Percentiles rank a stretch among this genome's conserved stretches.
Conservation (phyloP, 2,329 filamentous ascomycete genomes). For the Fusarium clavum region DNA sequence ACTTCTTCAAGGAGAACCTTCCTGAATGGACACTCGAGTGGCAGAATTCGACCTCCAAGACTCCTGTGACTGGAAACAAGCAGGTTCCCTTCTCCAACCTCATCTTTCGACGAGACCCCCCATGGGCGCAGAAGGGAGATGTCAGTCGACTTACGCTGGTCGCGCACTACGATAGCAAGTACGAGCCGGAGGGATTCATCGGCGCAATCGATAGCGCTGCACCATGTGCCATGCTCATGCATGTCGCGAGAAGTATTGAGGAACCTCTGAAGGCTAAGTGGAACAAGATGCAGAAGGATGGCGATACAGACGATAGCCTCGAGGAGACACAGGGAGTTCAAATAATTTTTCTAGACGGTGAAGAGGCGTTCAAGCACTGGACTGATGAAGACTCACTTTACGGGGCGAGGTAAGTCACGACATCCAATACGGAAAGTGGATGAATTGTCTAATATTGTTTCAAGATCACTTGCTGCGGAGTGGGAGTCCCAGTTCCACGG, state of each 20-base stretch:
- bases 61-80: constrained; percentile 76
- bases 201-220: constrained; percentile 94
- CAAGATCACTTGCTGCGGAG: constrained; percentile 76
- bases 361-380: constrained; percentile 91
- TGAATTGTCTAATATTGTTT: constrained; percentile 4
- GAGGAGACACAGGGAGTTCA: constrained; percentile 87
- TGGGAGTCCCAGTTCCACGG: constrained; percentile 82
- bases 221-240: constrained; percentile 93
- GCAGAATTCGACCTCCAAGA: constrained; percentile 91
- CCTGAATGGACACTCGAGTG: constrained; percentile 83
- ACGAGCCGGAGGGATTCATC: constrained; percentile 85
- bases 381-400: constrained; percentile 86
- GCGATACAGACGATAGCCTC: constrained; percentile 63
- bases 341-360: constrained; percentile 90
- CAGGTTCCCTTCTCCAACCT: constrained; percentile 88
- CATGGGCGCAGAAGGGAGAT: constrained; percentile 79
- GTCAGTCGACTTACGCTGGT: constrained; percentile 86
- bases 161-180: constrained; percentile 93
- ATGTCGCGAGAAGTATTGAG: constrained; percentile 84
- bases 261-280: constrained; percentile 84
- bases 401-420: constrained; percentile 75
- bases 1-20: constrained; percentile 81
- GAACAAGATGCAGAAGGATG: constrained; percentile 74
- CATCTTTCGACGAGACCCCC: constrained; percentile 88
- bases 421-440: background rate